These are phyloP conservation scores for Cercophora newfieldiana DNA, from an alignment of 495 filamentous ascomycete genomes.

Conservation along the genomic window DNA sequence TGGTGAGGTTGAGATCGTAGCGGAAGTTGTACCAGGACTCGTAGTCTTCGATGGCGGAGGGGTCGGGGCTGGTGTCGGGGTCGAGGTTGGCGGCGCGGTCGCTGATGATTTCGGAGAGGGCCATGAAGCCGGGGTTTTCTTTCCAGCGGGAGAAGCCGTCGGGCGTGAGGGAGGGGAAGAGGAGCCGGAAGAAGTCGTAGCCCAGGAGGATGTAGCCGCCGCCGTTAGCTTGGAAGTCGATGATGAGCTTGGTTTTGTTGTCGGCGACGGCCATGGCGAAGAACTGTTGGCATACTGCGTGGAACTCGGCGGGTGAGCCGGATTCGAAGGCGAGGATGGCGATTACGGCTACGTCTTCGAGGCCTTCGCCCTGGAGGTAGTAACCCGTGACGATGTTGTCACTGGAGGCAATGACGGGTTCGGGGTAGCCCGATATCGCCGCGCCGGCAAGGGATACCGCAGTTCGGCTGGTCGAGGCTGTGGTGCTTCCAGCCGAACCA, in stretches of 20 bases:
- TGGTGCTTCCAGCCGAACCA: not conserved
- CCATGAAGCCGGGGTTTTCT: conserved; percentile 33
- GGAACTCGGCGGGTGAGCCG: conserved; percentile 34
- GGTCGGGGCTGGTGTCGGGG: conserved; percentile 28
- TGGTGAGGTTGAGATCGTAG: conserved; percentile 38
- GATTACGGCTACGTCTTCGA: conserved; percentile 42
- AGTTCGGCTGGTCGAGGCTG: not conserved
- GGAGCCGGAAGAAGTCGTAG: conserved; percentile 42
- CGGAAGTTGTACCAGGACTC: conserved; percentile 41
- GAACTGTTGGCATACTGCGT: conserved; percentile 41
- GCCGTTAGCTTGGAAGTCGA: conserved; percentile 55
- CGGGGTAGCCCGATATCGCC: conserved; percentile 47
- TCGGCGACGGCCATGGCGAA: conserved; percentile 36
- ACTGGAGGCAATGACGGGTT: conserved; percentile 43
- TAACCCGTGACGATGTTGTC: conserved; percentile 51
- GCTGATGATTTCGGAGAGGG: conserved; percentile 34
- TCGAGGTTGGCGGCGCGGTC: conserved; percentile 33
- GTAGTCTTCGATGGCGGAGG: conserved; percentile 28
- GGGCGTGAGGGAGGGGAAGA: conserved; percentile 31
- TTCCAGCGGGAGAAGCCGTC: conserved; percentile 29
- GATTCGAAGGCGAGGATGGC: conserved; percentile 26
- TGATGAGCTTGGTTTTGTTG: conserved; percentile 51
- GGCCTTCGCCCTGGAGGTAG: conserved; percentile 43
- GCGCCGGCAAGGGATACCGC: not conserved
- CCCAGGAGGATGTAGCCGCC: conserved; percentile 51